Evolutionary conservation across 1,284 basidiomycete species (phyloP), one percentile per base, ranked within the genome.

Genomic region (Rhizoctonia solani): DNA sequence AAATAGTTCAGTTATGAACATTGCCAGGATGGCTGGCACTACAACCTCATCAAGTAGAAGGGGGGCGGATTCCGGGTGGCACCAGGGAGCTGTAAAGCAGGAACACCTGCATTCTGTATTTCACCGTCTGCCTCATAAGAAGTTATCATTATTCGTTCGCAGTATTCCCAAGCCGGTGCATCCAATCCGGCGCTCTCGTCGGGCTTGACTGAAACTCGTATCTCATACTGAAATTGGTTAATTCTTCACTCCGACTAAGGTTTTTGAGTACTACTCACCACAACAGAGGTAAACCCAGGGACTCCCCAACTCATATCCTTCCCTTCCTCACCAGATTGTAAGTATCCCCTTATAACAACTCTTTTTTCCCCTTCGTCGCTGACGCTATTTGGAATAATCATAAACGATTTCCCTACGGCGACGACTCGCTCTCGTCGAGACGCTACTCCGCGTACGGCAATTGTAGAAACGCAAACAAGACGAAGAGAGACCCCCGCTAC

Each of bases 111-210:
- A 25, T 53, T 53, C 11, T 53, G 50, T 16, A 53, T 53, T 23
- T 53, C 50, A 8, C 50, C 27, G 30, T 53, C 50, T n/a, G 50
- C 25, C 21, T 53, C 50, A 53, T 53, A 29, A n/a, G 50, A 53
- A 3, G 50, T 53, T 8, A 53, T 53, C 27, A 53, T 53, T 16
- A 53, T 53, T 53, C 50, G 50, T n/a, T 53, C 50, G 5, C 23
- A 53, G 32, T 30, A 53, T 23, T 53, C 50, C 50, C 50, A 53
- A 19, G 14, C n/a, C 30, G 50, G 50, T 23, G 50, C 29, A 8
- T 53, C 50, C 2, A n/a, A 8, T 3, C 50, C 50, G 16, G 47
- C 47, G 16, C 23, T 50, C 47, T 50, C 23, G 32, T 30, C 50
- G 5, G 50, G 50, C n/a, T 53, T 53, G 29, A 53, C 29, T 19